Percentiles rank a stretch among this genome's conserved stretches.
Evolutionary conservation across 2,329 filamentous ascomycete genomes (phyloP).

Genomic region (Colletotrichum ledebouriae): DNA sequence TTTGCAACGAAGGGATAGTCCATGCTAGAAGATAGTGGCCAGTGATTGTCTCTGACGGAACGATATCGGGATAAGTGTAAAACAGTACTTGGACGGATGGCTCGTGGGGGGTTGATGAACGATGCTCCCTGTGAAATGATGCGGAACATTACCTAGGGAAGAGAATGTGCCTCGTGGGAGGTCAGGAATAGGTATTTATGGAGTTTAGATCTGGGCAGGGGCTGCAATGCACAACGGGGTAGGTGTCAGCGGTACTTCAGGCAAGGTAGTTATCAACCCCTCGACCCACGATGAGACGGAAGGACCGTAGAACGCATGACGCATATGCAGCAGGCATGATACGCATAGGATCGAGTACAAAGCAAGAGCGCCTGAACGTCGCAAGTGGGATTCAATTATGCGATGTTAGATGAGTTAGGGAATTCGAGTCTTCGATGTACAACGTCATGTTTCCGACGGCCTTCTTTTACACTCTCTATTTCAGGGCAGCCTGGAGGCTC

Average conservation of each 20-base stretch:
- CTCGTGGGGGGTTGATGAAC: slow-evolving; percentile 18
- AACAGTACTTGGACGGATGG: slow-evolving; percentile 25
- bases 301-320: slow-evolving; percentile 18
- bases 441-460: slow-evolving; percentile 51
- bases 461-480: slow-evolving; percentile 73
- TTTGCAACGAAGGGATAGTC: slow-evolving; percentile 41
- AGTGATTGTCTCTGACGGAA: slow-evolving; percentile 30
- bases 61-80: slow-evolving; percentile 23
- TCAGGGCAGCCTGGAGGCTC: slow-evolving; percentile 83
- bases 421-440: slow-evolving; percentile 56
- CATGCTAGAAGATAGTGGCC: slow-evolving; percentile 43
- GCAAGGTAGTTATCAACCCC: not conserved
- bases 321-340: slow-evolving; percentile 24
- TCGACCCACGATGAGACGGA: not conserved
- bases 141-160: slow-evolving; percentile 34
- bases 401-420: slow-evolving; percentile 43
- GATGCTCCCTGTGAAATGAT: slow-evolving; percentile 20
- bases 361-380: slow-evolving; percentile 37
- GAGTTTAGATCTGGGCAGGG: slow-evolving; percentile 13
- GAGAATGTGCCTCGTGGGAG: slow-evolving; percentile 34
- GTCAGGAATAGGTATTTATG: slow-evolving; percentile 30
- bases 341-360: not conserved
- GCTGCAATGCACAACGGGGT: slow-evolving; percentile 4
- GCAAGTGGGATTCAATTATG: slow-evolving; percentile 44
- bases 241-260: not conserved